Evolutionary conservation across 169 alveolate genomes (phyloP).

Genomic region (Plasmodium reichenowi): DNA sequence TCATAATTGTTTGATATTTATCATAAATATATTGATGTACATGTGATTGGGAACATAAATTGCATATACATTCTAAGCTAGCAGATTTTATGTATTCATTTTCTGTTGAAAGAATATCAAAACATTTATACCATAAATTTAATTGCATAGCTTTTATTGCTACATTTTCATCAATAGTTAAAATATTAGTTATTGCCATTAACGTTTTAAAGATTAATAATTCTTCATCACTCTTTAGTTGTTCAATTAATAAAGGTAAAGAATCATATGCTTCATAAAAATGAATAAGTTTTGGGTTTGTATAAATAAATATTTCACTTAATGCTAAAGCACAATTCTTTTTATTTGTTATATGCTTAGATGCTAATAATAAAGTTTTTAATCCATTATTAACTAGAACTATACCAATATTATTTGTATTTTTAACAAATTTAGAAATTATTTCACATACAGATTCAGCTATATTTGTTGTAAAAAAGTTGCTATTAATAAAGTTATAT

Average conservation of each 20-base stretch:
- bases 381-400: conserved; percentile 71
- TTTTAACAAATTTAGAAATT: conserved; percentile 48
- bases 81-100: conserved; percentile 44
- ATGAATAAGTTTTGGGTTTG: conserved; percentile 68
- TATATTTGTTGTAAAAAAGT: conserved; percentile 65
- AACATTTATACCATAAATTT: conserved; percentile 68
- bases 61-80: conserved; percentile 74
- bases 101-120: conserved; percentile 65
- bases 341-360: conserved; percentile 61
- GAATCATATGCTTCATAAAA: conserved; percentile 77
- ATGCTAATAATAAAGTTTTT: conserved; percentile 40
- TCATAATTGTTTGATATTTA: conserved; percentile 54
- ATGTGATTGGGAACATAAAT: conserved; percentile 67
- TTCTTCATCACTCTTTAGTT: conserved; percentile 55
- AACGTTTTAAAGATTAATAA: conserved; percentile 46
- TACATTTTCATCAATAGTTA: conserved; percentile 72
- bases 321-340: conserved; percentile 64
- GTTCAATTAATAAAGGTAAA: conserved; percentile 51
- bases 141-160: conserved; percentile 71
- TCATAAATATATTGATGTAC: conserved; percentile 72
- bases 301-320: conserved; percentile 73
- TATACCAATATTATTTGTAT: conserved; percentile 45
- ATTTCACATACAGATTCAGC: conserved; percentile 70
- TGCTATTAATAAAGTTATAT: conserved; percentile 67
- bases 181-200: conserved; percentile 75